Percentiles rank a stretch among this genome's conserved stretches.
These are phyloP conservation scores for Fusarium mundagurra DNA, from an alignment of 2,329 filamentous ascomycete species.

Conservation along the genomic window DNA sequence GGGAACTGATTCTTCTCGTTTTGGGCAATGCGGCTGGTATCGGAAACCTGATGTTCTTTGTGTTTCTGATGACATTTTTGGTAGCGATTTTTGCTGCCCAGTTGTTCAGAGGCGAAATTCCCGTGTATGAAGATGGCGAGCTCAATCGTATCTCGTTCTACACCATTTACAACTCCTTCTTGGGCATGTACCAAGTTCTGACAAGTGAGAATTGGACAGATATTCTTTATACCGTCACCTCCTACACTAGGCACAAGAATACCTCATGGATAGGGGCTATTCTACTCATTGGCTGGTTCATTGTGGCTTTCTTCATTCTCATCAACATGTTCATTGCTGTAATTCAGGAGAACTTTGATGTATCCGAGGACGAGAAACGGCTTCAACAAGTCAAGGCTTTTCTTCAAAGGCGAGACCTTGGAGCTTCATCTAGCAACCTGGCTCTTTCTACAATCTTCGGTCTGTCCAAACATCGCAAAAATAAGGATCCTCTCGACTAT, in stretches of 20 bases:
- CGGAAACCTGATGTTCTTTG: conserved; percentile 92
- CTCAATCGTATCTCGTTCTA: conserved; percentile 79
- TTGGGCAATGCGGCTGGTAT: conserved; percentile 93
- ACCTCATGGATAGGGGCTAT: conserved; percentile 94
- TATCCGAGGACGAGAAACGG: conserved; percentile 97
- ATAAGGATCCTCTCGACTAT: conserved; percentile 88
- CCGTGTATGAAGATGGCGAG: conserved; percentile 69
- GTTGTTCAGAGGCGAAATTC: conserved; percentile 88
- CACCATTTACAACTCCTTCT: conserved; percentile 93
- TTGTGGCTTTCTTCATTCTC: conserved; percentile 92
- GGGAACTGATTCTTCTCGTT: conserved; percentile 86
- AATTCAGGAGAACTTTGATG: conserved; percentile 99
- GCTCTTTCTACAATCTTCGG: conserved; percentile 77
- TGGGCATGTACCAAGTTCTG: conserved; percentile 97
- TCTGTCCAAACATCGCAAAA: conserved; percentile 66
- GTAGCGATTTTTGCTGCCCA: conserved; percentile 93
- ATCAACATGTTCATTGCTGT: conserved; percentile 99
- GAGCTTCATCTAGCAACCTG: conserved; percentile 76
- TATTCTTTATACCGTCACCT: conserved; percentile 84
- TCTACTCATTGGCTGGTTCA: conserved; percentile 96
- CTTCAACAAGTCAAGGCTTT: conserved; percentile 96
- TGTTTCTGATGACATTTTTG: conserved; percentile 94
- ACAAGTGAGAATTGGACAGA: conserved; percentile 97
- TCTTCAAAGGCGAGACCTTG: conserved; percentile 88
- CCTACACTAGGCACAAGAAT: conserved; percentile 69